Base-by-base conservation (phyloP, 2,329 filamentous ascomycete genomes). In the Curvularia sp. region DNA sequence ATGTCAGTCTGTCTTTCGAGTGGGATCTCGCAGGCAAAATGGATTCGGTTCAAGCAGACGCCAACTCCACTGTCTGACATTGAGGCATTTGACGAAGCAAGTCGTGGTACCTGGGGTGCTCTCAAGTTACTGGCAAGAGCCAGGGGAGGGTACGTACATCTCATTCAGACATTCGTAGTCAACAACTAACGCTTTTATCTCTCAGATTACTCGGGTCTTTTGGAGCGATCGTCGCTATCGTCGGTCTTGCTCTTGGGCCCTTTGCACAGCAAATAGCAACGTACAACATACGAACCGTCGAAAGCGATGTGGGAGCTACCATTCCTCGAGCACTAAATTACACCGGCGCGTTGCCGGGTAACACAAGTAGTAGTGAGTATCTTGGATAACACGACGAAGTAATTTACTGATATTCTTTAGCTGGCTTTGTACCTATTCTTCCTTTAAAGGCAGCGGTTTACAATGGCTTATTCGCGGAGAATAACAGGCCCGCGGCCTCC, bases 221-320 rank as follows among this genome's bases (percentile, higher is more conserved):
- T 33, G 60, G 60, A 31, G 60, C 60, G 10, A 55, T 55, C 3
- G 33, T 63, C n/a, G 60, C 60, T 22, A 47, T 63, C 8, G 26
- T 63, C 10, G 54, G 49, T 28, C 58, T 63, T 41, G 58, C 54
- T 6, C 60, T 63, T 35, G 60, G 60, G 1, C 60, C 60, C 3
- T 63, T 63, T 35, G 50, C 60, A 31, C 60, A 63, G 47, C 60
- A 63, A 12, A 63, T 63, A 33, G 54, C 60, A 33, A 60, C 57
- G 3, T 63, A 63, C 41, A 63, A 58, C 18, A 41, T 55, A n/a
- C 60, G 60, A 20, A 51, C 42, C 10, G 60, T 63, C 4, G 57
- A 63, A 54, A 63, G 60, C 20, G 49, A 60, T n/a, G 20, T 50
- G 22, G 60, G 58, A 7, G 60, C 60, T 18, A 48, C 33, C 10